Evolutionary conservation across 2,329 filamentous ascomycete species (phyloP).

Genomic region (Alternaria metachromatica): DNA sequence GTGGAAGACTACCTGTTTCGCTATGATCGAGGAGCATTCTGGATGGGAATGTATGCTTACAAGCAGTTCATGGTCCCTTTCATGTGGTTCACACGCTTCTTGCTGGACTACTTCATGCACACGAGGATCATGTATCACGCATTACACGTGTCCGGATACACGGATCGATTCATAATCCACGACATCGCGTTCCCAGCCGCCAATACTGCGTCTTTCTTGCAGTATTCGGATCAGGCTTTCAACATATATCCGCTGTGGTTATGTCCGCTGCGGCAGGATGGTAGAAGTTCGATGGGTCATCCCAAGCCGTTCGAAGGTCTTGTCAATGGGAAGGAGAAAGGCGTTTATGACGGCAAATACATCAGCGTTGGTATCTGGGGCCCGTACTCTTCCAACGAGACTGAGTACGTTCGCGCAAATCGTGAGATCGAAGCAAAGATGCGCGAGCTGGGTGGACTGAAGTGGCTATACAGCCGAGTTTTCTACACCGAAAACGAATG

Average conservation of each 20-base stretch:
- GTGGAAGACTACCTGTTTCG: slow-evolving; percentile 65
- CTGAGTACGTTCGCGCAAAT: slow-evolving; percentile 73
- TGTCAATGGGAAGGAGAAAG: slow-evolving; percentile 7
- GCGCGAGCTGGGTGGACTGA: slow-evolving; percentile 73
- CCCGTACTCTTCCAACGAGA: slow-evolving; percentile 64
- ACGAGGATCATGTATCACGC: slow-evolving; percentile 69
- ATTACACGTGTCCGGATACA: slow-evolving; percentile 64
- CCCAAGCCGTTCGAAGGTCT: slow-evolving; percentile 17
- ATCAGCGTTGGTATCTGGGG: slow-evolving; percentile 72
- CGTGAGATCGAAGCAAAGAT: slow-evolving; percentile 74
- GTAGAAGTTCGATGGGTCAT: slow-evolving; percentile 39
- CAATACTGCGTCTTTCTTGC: slow-evolving; percentile 59
- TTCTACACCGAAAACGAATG: slow-evolving; percentile 80
- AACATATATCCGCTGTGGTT: slow-evolving; percentile 65
- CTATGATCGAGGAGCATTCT: slow-evolving; percentile 70
- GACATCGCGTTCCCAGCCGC: slow-evolving; percentile 66
- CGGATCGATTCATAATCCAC: slow-evolving; percentile 65
- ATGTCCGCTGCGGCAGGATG: slow-evolving; percentile 56
- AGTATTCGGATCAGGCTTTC: slow-evolving; percentile 57
- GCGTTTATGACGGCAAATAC: slow-evolving; percentile 28
- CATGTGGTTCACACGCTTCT: slow-evolving; percentile 62
- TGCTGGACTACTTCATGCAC: slow-evolving; percentile 67
- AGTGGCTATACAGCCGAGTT: slow-evolving; percentile 87
- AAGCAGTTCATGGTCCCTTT: slow-evolving; percentile 66
- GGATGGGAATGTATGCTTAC: slow-evolving; percentile 67